Evolutionary conservation across 2,329 filamentous ascomycete species (phyloP).

Genomic region (Calcarisporium arbuscula): DNA sequence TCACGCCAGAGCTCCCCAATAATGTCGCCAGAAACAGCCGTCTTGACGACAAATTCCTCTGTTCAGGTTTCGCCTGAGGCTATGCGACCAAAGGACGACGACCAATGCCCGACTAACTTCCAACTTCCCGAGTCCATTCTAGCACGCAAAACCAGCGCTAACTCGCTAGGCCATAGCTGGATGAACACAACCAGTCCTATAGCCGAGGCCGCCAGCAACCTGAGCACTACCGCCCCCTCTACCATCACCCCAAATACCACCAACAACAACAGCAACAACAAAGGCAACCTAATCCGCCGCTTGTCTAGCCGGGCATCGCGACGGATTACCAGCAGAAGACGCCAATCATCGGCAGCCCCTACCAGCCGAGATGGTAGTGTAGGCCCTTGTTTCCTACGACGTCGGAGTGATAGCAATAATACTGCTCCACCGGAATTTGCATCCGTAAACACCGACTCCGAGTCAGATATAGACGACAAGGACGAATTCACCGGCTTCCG

Average conservation of each 20-base stretch:
- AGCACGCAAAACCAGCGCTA: conserved; percentile 51
- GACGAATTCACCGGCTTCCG: conserved; percentile 34
- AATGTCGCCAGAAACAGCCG: conserved; percentile 47
- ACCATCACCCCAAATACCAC: conserved; percentile 1
- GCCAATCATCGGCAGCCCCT: conserved; percentile 70
- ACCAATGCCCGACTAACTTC: conserved; percentile 48
- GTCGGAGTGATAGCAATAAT: conserved; percentile 84
- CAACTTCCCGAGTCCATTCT: conserved; percentile 70
- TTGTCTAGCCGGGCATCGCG: conserved; percentile 75
- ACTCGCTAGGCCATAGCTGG: conserved; percentile 57
- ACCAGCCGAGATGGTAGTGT: conserved; percentile 80
- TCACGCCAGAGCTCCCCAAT: conserved; percentile 50
- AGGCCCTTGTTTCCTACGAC: conserved; percentile 79
- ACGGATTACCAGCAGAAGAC: conserved; percentile 57
- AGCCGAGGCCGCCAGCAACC: conserved; percentile 30
- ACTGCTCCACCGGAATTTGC: conserved; percentile 49
- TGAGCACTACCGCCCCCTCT: conserved; percentile 6
- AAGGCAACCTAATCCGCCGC: conserved; percentile 64
- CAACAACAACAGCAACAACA: conserved; percentile 28
- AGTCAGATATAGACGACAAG: conserved; percentile 49
- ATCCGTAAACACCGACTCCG: conserved; percentile 42
- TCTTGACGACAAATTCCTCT: conserved; percentile 54
- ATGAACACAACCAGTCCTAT: conserved; percentile 51
- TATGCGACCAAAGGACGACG: conserved; percentile 47
- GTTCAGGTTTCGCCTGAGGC: conserved; percentile 62